Evolutionary conservation across 495 filamentous ascomycete species (phyloP).

Genomic region (Penicillium verhagenii): DNA sequence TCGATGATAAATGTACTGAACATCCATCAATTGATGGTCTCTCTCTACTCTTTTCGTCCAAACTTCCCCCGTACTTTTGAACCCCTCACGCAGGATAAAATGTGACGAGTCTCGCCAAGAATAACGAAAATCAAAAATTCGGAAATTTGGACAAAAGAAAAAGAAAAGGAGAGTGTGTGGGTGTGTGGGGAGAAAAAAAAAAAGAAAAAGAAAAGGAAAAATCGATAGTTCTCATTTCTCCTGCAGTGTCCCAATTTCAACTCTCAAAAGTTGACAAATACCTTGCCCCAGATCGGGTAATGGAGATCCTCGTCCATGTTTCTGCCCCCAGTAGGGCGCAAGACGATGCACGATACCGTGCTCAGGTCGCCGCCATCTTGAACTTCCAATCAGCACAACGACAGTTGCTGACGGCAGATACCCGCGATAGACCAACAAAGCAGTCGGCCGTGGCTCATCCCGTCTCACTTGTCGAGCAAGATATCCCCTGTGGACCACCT

Average conservation of each 20-base stretch:
- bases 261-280: conserved; percentile 20
- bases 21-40: too few species aligned
- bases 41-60: background rate
- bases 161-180: background rate
- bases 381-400: conserved; percentile 23
- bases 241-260: too few species aligned
- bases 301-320: conserved; percentile 69
- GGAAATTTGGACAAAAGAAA: background rate
- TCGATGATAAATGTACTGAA: too few species aligned
- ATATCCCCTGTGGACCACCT: background rate
- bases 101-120: background rate
- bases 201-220: background rate
- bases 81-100: too few species aligned
- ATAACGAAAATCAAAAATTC: background rate
- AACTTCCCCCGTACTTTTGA: background rate
- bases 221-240: background rate
- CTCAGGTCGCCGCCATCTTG: conserved; percentile 59
- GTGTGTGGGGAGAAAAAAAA: too few species aligned
- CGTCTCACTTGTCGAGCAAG: background rate
- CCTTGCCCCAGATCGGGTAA: background rate
- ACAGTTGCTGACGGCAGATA: background rate
- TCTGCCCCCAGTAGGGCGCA: conserved; percentile 57
- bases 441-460: conserved; percentile 1
- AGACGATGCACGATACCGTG: conserved; percentile 64
- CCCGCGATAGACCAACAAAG: conserved; percentile 3